These are phyloP conservation scores for Neurospora discreta DNA, from an alignment of 495 filamentous ascomycete species.

Conservation along the genomic window DNA sequence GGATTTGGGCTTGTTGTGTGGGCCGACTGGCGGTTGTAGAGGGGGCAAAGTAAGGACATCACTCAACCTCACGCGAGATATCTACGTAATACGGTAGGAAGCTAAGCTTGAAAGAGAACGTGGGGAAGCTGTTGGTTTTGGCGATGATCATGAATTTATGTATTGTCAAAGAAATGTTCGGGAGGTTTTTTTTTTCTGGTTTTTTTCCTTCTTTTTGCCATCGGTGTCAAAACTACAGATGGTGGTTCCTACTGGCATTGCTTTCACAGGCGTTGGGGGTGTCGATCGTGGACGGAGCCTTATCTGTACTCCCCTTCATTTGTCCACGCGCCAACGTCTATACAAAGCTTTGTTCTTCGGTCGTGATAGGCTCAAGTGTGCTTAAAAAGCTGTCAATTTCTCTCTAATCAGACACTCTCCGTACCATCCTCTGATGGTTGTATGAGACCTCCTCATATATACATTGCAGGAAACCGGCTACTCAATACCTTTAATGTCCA, in stretches of 20 bases:
- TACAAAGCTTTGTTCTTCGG: too few relatives aligned
- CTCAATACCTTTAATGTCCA: too few relatives aligned
- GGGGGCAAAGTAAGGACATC: neutral
- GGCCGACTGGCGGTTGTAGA: neutral
- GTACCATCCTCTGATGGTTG: too few relatives aligned
- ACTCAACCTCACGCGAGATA: neutral
- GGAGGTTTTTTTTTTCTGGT: too few relatives aligned
- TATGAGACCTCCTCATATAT: too few relatives aligned
- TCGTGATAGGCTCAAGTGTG: too few relatives aligned
- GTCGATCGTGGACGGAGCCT: too few relatives aligned
- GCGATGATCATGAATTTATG: neutral
- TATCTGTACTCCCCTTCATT: too few relatives aligned
- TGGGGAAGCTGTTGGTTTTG: neutral
- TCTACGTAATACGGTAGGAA: neutral
- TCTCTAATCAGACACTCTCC: too few relatives aligned
- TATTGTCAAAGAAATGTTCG: neutral
- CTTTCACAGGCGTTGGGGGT: neutral
- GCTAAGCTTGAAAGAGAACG: neutral
- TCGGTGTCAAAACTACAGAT: neutral
- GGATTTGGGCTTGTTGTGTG: neutral
- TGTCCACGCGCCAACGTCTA: too few relatives aligned
- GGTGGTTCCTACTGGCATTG: neutral
- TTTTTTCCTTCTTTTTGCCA: neutral
- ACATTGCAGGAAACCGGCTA: too few relatives aligned
- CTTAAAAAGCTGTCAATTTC: too few relatives aligned